Evolutionary conservation across 106 monocot species (phyloP), one percentile per base, ranked within the genome.

Genomic region (Narthecium ossifragum): DNA sequence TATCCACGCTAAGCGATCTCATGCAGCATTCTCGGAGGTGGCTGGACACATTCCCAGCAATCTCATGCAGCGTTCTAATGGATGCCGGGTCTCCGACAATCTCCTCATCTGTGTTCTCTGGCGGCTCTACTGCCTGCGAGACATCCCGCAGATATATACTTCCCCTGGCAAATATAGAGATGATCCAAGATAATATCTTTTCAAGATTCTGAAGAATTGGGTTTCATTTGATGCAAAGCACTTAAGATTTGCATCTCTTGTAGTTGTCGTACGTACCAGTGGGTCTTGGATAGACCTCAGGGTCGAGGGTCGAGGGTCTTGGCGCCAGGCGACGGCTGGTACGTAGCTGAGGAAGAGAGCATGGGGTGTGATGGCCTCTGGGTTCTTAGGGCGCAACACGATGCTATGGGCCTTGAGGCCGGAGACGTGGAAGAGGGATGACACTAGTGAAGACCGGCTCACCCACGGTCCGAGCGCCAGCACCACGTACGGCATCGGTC

Each of bases 281-380:
- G 31, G 90, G 93, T 34, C 93, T 14, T 6, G 93, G 93, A 36
- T 79, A 93, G 43, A 93, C 85, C 74, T 85, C 82, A n/a, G 93
- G 93, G 38, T 93, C 85, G 27, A 88, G 46, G 8, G 74, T 20
- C 68, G 73, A 67, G n/a, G 60, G 61, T 3, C 69, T 78, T 1
- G 76, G 64, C 8, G 56, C 40, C 13, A 72, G 70, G 26, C 74
- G 65, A 58, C n/a, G n/a, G n/a, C n/a, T n/a, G n/a, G n/a, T n/a
- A n/a, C n/a, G n/a, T 85, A 88, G 56, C 74, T 82, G 24, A 93
- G 79, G 66, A 88, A 93, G 39, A 93, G 71, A 2, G 85, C 88
- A 45, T 88, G 93, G 0, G 93, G 70, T 1, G 76, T 85, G 14
- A 88, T 82, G 24, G 66, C 70, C 0, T 26, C 61, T 0, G 82